A percentile compares a stretch with the other conserved stretches of the same genome.
These are phyloP conservation scores for Yamadazyma buinensis DNA, from an alignment of 1,139 yeast species.

Conservation along the genomic window DNA sequence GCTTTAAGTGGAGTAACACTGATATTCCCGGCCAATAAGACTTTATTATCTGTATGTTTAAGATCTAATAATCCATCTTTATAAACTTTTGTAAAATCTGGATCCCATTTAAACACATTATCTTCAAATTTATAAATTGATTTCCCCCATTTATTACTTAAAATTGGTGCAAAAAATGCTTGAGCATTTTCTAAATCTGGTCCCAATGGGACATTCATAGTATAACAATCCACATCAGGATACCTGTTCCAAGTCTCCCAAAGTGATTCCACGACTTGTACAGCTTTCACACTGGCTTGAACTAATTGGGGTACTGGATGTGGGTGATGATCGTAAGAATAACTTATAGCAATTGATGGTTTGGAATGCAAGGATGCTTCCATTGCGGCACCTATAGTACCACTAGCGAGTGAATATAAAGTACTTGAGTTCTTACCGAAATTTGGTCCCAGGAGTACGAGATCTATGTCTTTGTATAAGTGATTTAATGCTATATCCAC, in stretches of 20 bases:
- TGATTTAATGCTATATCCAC: constrained; percentile 87
- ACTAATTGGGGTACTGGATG: constrained; percentile 53
- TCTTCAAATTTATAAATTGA: constrained; percentile 40
- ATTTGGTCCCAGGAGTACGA: constrained; percentile 92
- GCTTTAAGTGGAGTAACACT: constrained; percentile 88
- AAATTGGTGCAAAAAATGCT: constrained; percentile 69
- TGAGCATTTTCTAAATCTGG: constrained; percentile 52
- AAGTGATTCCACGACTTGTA: constrained; percentile 58
- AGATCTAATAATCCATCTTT: constrained; percentile 51
- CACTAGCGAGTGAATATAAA: constrained; percentile 85
- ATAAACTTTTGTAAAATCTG: constrained; percentile 72
- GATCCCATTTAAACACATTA: constrained; percentile 67
- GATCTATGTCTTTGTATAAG: constrained; percentile 54
- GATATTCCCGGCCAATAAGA: constrained; percentile 45
- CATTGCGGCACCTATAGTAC: constrained; percentile 98
- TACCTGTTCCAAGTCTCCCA: constrained; percentile 37
- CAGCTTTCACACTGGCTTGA: constrained; percentile 67
- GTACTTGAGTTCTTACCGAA: constrained; percentile 91
- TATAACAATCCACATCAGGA: constrained; percentile 68
- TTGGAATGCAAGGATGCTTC: constrained; percentile 83
- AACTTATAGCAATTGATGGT: constrained; percentile 76
- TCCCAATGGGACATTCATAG: constrained; percentile 79
- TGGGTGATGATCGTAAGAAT: constrained; percentile 59
- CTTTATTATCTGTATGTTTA: constrained; percentile 56
- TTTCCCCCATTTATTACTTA: constrained; percentile 70